A percentile compares a stretch with the other conserved stretches of the same genome.
Evolutionary conservation across 2,329 filamentous ascomycete genomes (phyloP).

Genomic region (Ophiostoma sp.): DNA sequence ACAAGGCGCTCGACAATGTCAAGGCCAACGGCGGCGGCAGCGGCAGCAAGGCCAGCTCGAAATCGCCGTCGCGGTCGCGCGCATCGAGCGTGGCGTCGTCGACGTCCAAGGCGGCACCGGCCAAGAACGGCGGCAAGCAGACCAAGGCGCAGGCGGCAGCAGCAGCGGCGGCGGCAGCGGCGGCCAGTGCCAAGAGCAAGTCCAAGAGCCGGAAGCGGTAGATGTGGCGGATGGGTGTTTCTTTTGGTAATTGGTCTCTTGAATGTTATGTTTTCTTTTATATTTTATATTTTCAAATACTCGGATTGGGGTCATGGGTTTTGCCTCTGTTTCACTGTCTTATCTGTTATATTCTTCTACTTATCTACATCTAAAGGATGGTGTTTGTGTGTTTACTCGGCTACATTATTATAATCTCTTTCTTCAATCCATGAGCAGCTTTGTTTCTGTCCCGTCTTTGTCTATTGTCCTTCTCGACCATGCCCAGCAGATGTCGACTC

Average conservation of each 20-base stretch:
- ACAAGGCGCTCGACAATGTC: constrained; percentile 86
- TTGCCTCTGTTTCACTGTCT: neutral
- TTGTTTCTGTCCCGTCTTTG: too few relatives aligned
- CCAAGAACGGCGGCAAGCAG: constrained; percentile 18
- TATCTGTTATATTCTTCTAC: neutral
- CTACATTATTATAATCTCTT: too few relatives aligned
- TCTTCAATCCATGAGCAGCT: too few relatives aligned
- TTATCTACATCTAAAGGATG: constrained; percentile 6
- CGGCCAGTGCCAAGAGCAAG: constrained; percentile 7
- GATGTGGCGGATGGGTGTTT: neutral
- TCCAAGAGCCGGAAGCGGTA: constrained; percentile 25
- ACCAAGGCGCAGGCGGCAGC: constrained; percentile 25
- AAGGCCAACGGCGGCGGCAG: constrained; percentile 60
- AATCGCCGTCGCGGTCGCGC: constrained; percentile 68
- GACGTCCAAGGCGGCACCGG: constrained; percentile 52
- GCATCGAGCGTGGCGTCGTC: constrained; percentile 84
- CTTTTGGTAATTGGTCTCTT: neutral
- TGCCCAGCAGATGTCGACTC: neutral
- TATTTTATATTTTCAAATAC: neutral
- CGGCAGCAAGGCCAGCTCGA: constrained; percentile 65
- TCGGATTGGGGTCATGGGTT: neutral
- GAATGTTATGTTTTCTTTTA: neutral
- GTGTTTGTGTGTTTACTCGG: neutral
- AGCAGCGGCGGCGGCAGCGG: neutral
- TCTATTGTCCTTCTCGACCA: too few relatives aligned